Evolutionary conservation across 139 green algal genomes (phyloP).

Genomic region (Edaphochlamys debaryana): DNA sequence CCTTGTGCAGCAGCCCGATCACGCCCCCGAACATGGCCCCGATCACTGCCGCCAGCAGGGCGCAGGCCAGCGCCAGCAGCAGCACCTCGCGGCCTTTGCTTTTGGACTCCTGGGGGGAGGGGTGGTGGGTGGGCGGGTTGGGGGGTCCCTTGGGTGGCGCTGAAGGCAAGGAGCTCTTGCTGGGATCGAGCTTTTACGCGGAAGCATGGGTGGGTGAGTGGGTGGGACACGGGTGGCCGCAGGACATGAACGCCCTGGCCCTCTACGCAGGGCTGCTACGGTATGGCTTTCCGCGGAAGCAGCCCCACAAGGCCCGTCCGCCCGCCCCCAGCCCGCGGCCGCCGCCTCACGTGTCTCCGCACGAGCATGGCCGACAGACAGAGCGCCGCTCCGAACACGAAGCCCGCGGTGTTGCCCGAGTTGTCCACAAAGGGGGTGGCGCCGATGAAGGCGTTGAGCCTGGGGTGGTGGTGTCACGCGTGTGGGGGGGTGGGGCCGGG

Average conservation of each 20-base stretch:
- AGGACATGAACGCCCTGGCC: no score
- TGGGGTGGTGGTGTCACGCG: not conserved
- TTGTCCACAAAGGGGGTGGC: constrained; percentile 52
- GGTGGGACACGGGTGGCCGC: no score
- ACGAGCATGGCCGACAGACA: constrained; percentile 24
- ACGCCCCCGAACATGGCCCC: constrained; percentile 19
- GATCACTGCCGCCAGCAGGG: not conserved
- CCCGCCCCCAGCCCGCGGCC: not conserved
- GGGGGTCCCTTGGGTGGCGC: no score
- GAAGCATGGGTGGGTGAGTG: no score
- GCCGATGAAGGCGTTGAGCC: constrained; percentile 41
- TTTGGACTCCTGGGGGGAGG: not conserved
- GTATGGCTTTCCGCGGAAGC: no score
- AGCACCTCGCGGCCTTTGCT: not conserved
- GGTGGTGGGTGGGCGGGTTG: no score
- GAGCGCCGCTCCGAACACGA: constrained; percentile 22
- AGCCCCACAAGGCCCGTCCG: not conserved
- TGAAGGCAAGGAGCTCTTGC: no score
- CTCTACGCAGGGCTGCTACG: no score
- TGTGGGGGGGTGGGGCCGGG: not conserved
- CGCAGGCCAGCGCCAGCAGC: not conserved
- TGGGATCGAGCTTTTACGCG: no score
- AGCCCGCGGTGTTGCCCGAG: constrained; percentile 37
- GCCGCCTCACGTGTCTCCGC: not conserved
- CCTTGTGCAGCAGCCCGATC: constrained; percentile 21